These are phyloP conservation scores for Phaseolus lunatus DNA, from an alignment of 306 rosid genomes.

Conservation along the genomic window DNA sequence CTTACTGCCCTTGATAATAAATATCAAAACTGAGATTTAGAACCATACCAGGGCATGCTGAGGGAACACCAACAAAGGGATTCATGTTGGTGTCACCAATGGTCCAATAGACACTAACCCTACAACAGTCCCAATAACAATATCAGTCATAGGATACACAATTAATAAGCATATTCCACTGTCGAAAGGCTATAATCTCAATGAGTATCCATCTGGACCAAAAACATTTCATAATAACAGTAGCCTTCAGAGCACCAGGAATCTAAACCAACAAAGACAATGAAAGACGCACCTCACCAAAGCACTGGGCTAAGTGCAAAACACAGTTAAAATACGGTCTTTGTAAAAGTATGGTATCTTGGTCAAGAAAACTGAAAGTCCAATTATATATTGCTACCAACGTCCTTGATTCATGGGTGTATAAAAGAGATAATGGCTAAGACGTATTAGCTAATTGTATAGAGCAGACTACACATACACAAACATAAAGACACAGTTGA, in stretches of 20 bases:
- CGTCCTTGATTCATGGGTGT: conserved; percentile 40
- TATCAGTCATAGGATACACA: conserved; percentile 72
- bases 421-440: conserved; percentile 20
- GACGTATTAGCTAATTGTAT: neutral
- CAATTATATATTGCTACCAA: conserved; percentile 40
- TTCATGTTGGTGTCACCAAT: conserved; percentile 90
- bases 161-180: conserved; percentile 60
- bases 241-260: conserved; percentile 42
- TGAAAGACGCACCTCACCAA: neutral
- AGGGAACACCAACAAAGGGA: conserved; percentile 91
- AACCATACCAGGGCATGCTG: conserved; percentile 94
- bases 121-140: conserved; percentile 86
- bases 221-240: conserved; percentile 44
- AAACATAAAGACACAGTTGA: neutral
- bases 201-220: conserved; percentile 55
- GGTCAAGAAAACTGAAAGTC: conserved; percentile 35
- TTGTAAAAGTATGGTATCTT: conserved; percentile 37
- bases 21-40: conserved; percentile 78
- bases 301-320: conserved; percentile 35
- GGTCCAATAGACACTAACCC: conserved; percentile 91
- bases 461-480: neutral
- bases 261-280: conserved; percentile 43
- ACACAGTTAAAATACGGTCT: conserved; percentile 39
- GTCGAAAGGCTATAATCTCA: conserved; percentile 65
- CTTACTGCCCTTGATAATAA: conserved; percentile 59